Evolutionary conservation across 1,139 yeast genomes (phyloP), one percentile per base, ranked within the genome.

Genomic region (Maudiozyma humilis): DNA sequence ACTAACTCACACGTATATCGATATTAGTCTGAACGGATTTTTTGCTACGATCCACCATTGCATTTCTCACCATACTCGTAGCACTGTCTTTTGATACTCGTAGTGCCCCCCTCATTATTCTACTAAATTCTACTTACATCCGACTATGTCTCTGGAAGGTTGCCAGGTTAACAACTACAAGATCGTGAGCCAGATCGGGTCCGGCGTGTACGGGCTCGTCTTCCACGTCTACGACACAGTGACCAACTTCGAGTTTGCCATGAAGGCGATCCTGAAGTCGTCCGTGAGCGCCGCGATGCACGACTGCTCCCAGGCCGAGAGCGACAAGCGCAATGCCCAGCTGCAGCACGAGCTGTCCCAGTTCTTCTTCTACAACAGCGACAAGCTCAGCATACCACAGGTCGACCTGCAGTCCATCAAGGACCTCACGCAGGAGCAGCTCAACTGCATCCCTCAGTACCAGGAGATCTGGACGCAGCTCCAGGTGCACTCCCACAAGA

Each of bases 201-300:
- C 93, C 1, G 96, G 96, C 33, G 88, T 95, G 18, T 87, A 83
- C 59, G 96, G 96, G 2, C 71, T 84, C 27, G 94, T 88, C 13
- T 87, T 83, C 65, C 70, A 77, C 15, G 89, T 87, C 6, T 67
- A 71, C 52, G 82, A 85, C 59, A 52, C 71, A 14, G 55, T 53
- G 40, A 72, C 81, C 0, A 72, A 74, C 27, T 61, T 69, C 43
- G 63, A 69, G 27, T 79, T 71, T 55, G 96, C 96, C 2, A 78
- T 89, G 50, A 88, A 88, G 63, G 78, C 82, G 47, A 71, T 86
- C 13, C 70, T 82, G 35, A 79, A 80, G 54, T 68, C 50, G 46
- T 47, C 38, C 31, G 35, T 23, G 46, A 15, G 25, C 30, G 33
- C 41, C 15, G 27, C 27, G n/a, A 25, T 40, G 16, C 32, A 42